Conservation (phyloP, 2,329 filamentous ascomycete species). For the Stagonosporopsis cucurbitacearum region DNA sequence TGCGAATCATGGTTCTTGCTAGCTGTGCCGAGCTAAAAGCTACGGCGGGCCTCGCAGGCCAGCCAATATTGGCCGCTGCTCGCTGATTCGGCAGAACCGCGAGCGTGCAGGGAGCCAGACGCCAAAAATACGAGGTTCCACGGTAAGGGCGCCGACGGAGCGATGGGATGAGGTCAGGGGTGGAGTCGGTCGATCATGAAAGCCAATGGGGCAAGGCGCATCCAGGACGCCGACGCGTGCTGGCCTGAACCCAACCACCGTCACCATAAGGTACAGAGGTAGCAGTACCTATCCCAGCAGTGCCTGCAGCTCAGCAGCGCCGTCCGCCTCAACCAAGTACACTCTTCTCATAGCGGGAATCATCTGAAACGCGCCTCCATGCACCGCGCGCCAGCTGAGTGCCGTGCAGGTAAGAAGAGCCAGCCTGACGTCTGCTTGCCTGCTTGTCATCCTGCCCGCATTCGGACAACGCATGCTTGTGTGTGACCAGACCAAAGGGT, state of each 20-base stretch:
- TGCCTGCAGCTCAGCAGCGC: slow-evolving; percentile 6
- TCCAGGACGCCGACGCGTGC: neutral
- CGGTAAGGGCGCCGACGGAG: slow-evolving; percentile 20
- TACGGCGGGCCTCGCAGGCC: slow-evolving; percentile 1
- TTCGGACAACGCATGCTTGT: slow-evolving; percentile 5
- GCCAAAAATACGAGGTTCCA: slow-evolving; percentile 23
- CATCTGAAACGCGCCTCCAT: slow-evolving; percentile 8
- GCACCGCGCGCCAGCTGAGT: neutral
- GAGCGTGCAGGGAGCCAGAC: slow-evolving; percentile 10
- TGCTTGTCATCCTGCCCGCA: slow-evolving; percentile 3
- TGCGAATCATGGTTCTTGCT: slow-evolving; percentile 11
- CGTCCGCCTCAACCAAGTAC: neutral
- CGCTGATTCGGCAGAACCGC: slow-evolving; percentile 16
- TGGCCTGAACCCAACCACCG: slow-evolving; percentile 2
- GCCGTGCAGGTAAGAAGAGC: neutral
- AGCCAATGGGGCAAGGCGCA: slow-evolving; percentile 12
- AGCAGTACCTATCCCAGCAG: slow-evolving; percentile 9
- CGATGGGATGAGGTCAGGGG: slow-evolving; percentile 13
- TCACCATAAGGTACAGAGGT: too few relatives aligned
- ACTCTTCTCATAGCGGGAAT: neutral
- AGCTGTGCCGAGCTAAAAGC: slow-evolving; percentile 3
- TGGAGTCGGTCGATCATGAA: slow-evolving; percentile 10
- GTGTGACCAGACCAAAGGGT: slow-evolving; percentile 8
- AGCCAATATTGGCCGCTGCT: slow-evolving; percentile 10
- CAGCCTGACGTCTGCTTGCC: slow-evolving; percentile 5